phyloP scores from a whole-genome alignment of 1,284 basidiomycete species.

The Lentinula novae-zelandiae region DNA sequence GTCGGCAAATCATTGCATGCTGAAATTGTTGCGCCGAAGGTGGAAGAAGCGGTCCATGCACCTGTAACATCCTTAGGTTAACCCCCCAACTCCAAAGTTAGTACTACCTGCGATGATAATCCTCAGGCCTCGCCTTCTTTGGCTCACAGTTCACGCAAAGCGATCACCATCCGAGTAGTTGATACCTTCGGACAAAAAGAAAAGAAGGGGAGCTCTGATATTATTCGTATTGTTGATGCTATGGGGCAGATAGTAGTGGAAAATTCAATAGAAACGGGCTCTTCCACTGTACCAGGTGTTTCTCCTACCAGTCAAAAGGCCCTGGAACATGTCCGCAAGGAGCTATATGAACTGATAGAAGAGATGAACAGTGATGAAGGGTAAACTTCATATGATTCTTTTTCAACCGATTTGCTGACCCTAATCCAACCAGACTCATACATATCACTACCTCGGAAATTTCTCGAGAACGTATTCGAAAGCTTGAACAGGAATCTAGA shows the following conservation, averaged over 20 bases:
- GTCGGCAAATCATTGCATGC: conserved; percentile 30
- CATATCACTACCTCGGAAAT: conserved; percentile 22
- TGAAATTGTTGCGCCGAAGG: not conserved
- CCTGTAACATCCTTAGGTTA: not conserved
- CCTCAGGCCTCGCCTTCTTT: conserved; percentile 14
- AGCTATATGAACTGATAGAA: conserved; percentile 50
- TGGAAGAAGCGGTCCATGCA: not conserved
- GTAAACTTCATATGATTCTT: conserved; percentile 28
- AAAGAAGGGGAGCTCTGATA: conserved; percentile 24
- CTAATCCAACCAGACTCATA: not conserved
- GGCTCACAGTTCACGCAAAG: conserved; percentile 36
- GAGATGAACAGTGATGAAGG: conserved; percentile 53
- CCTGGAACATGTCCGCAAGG: conserved; percentile 50
- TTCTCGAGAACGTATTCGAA: conserved; percentile 42
- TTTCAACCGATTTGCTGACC: not conserved
- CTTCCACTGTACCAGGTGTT: conserved; percentile 22
- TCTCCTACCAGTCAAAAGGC: conserved; percentile 47
- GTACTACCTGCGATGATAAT: not conserved
- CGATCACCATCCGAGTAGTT: conserved; percentile 51
- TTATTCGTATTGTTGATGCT: conserved; percentile 62
- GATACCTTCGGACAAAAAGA: conserved; percentile 50
- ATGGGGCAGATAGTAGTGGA: conserved; percentile 53
- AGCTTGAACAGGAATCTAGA: conserved; percentile 52
- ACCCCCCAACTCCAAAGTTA: not conserved
- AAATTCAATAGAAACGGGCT: conserved; percentile 22